Evolutionary conservation across 2,329 filamentous ascomycete genomes (phyloP).

Genomic region (Venturia carpophila): DNA sequence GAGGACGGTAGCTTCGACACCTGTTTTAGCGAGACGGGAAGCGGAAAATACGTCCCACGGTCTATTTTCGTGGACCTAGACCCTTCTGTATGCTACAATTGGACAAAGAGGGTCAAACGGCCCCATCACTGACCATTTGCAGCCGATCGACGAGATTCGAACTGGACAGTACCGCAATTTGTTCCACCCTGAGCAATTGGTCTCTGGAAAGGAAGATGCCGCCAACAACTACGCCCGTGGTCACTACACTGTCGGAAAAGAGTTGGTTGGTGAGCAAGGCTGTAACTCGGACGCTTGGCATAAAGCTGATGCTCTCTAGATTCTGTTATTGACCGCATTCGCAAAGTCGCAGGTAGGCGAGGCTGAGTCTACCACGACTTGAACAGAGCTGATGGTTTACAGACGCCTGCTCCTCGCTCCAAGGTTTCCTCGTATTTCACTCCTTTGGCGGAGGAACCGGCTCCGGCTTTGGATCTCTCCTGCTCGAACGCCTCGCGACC

Average conservation of each 20-base stretch:
- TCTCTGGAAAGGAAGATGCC: slow-evolving; percentile 69
- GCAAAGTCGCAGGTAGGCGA: slow-evolving; percentile 39
- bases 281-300: background rate
- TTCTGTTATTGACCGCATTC: slow-evolving; percentile 28
- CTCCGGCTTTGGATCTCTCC: slow-evolving; percentile 62
- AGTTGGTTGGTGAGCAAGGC: slow-evolving; percentile 55
- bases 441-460: slow-evolving; percentile 67
- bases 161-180: slow-evolving; percentile 60
- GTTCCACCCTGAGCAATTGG: slow-evolving; percentile 64
- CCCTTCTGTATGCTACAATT: slow-evolving; percentile 48
- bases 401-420: slow-evolving; percentile 67
- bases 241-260: slow-evolving; percentile 70
- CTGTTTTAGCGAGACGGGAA: slow-evolving; percentile 66
- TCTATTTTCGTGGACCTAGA: slow-evolving; percentile 67
- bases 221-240: slow-evolving; percentile 72
- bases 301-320: slow-evolving; percentile 38
- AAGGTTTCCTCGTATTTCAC: slow-evolving; percentile 68
- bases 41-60: slow-evolving; percentile 63
- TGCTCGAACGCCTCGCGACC: slow-evolving; percentile 64
- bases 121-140: slow-evolving; percentile 13
- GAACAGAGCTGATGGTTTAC: slow-evolving; percentile 21
- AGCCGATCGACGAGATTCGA: slow-evolving; percentile 65
- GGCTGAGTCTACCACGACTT: background rate
- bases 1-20: slow-evolving; percentile 62
- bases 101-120: background rate